Conservation (phyloP, 306 rosid species). For the Citrullus amarus region DNA sequence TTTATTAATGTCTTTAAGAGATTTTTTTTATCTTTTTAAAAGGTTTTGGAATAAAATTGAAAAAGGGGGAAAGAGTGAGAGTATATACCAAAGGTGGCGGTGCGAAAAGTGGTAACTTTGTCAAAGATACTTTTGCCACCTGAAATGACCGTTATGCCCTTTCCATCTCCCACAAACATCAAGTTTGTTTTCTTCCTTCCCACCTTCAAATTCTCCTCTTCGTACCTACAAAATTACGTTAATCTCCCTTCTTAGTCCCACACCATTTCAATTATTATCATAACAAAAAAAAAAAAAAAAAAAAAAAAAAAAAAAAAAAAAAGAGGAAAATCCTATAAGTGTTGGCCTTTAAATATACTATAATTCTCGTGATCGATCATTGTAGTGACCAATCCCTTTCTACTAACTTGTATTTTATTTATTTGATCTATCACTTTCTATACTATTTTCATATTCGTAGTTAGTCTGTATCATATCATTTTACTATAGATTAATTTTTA, state of each 20-base stretch:
- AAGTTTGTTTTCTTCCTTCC: constrained; percentile 73
- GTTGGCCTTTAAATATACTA: not conserved
- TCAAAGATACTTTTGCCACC: constrained; percentile 37
- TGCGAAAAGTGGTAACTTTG: constrained; percentile 67
- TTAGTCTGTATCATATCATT: not conserved
- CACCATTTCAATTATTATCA: constrained; percentile 2
- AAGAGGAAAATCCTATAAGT: not conserved
- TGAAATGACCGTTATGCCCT: constrained; percentile 53
- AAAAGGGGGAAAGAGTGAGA: not conserved
- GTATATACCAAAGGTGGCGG: constrained; percentile 66
- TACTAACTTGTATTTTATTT: too few relatives aligned
- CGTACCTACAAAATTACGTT: constrained; percentile 34
- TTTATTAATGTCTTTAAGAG: too few relatives aligned
- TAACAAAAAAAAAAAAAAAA: not conserved
- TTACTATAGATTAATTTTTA: not conserved
- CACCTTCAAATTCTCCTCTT: constrained; percentile 64
- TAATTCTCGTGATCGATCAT: not conserved
- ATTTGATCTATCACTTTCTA: not conserved
- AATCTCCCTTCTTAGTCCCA: not conserved
- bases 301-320: not conserved
- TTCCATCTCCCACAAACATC: constrained; percentile 92
- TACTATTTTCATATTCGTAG: not conserved
- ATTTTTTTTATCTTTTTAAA: not conserved
- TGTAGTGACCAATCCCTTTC: too few relatives aligned
- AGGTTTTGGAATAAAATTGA: not conserved